Percentiles rank a stretch among this genome's conserved stretches.
Conservation (phyloP, 192 early-diverging fungal genomes). For the Coemansia sp. region DNA sequence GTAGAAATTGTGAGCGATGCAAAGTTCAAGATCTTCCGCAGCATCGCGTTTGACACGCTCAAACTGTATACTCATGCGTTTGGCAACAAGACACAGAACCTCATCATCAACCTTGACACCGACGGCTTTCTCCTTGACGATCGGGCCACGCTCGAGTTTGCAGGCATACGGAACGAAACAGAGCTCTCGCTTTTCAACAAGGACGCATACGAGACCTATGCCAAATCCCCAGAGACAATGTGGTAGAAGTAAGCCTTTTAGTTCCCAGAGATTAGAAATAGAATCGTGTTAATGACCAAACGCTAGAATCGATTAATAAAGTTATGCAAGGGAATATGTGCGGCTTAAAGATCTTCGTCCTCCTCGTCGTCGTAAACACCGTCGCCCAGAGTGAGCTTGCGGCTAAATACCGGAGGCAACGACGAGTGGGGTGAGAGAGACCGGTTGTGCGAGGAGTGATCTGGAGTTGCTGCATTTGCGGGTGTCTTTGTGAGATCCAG, state of each 20-base stretch:
- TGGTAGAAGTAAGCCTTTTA: no score
- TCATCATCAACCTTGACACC: conserved; percentile 87
- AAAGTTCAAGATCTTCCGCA: conserved; percentile 41
- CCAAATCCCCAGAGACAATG: conserved; percentile 76
- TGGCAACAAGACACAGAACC: conserved; percentile 71
- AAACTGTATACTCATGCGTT: conserved; percentile 51
- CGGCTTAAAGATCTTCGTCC: not conserved
- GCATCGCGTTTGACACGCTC: conserved; percentile 26
- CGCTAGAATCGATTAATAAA: no score
- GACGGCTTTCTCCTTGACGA: conserved; percentile 65
- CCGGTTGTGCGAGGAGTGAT: no score
- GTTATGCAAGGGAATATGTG: not conserved
- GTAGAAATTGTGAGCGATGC: conserved; percentile 32
- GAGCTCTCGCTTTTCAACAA: conserved; percentile 84
- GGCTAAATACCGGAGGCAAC: not conserved
- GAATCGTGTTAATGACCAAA: no score
- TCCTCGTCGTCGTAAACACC: not conserved
- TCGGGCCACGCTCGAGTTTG: conserved; percentile 54
- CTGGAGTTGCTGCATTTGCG: not conserved
- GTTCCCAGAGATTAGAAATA: no score
- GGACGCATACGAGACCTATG: conserved; percentile 71
- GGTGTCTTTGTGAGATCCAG: not conserved
- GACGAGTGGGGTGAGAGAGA: not conserved
- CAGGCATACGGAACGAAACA: conserved; percentile 71
- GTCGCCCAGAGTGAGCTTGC: not conserved